Evolutionary conservation across 768 basidiomycete species (phyloP).

Genomic region (Termitomyces sp.): DNA sequence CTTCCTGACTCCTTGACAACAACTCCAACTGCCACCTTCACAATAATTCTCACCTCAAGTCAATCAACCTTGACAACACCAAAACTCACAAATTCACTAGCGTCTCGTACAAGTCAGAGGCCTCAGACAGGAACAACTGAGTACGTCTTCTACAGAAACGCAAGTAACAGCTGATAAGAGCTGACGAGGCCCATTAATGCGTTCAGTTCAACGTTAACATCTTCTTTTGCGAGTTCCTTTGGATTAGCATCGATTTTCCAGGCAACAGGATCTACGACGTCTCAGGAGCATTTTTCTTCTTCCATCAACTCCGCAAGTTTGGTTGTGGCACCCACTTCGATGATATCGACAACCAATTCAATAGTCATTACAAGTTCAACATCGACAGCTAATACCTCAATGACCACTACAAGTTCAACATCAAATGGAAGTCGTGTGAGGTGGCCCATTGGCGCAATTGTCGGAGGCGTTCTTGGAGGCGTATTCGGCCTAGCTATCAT

Average conservation of each 20-base stretch:
- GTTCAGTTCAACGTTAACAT: neutral
- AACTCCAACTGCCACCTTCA: neutral
- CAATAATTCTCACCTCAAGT: neutral
- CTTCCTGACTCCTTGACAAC: neutral
- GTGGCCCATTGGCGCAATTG: neutral
- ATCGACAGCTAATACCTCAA: neutral
- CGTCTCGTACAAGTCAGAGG: no score
- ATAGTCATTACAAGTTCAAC: neutral
- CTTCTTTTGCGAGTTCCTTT: neutral
- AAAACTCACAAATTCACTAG: no score
- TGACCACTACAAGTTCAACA: neutral
- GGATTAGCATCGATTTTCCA: neutral
- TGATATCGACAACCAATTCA: no score
- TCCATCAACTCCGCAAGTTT: no score
- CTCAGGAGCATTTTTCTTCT: no score
- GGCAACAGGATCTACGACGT: neutral
- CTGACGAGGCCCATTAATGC: neutral
- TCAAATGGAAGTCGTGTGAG: neutral
- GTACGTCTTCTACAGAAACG: neutral
- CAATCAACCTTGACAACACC: no score
- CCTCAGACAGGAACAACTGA: neutral
- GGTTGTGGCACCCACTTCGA: no score
- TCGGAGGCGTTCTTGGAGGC: constrained; percentile 2
- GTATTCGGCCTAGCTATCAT: neutral
- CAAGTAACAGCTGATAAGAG: neutral